phyloP scores from a whole-genome alignment of 2,329 filamentous ascomycete genomes.

The Cytospora mali region DNA sequence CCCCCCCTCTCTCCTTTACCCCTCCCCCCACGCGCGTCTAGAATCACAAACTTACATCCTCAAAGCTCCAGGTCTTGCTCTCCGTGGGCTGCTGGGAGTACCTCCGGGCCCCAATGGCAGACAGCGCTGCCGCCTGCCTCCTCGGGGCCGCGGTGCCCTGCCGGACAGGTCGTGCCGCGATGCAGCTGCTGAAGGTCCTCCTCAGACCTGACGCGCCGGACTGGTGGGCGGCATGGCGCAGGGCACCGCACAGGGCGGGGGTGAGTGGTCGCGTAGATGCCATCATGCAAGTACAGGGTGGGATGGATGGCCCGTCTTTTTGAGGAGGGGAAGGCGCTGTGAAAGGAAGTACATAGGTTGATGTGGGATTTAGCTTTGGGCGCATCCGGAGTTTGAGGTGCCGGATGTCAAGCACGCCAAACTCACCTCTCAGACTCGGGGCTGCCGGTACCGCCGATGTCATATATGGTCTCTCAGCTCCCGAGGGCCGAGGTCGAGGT shows the following conservation, averaged over 20 bases:
- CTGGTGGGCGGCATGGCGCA: conserved; percentile 19
- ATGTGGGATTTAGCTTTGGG: neutral
- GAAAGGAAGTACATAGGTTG: neutral
- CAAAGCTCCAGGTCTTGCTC: conserved; percentile 52
- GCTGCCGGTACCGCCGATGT: conserved; percentile 15
- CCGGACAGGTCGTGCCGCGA: neutral
- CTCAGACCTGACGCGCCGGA: neutral
- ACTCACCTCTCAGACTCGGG: neutral
- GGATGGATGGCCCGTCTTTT: neutral
- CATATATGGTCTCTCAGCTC: conserved; percentile 10
- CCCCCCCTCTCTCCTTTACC: too few relatives aligned
- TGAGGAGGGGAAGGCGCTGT: neutral
- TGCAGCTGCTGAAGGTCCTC: neutral
- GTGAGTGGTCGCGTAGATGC: conserved; percentile 17
- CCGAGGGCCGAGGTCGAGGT: conserved; percentile 6
- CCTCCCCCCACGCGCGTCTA: neutral
- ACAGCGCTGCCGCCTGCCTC: neutral
- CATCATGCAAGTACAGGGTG: conserved; percentile 16
- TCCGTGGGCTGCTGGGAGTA: conserved; percentile 33
- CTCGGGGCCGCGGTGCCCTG: neutral
- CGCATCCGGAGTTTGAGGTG: neutral
- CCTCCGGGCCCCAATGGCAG: neutral
- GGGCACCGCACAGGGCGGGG: conserved; percentile 6
- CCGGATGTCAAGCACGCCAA: neutral
- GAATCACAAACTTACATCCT: conserved; percentile 40